Evolutionary conservation across 179 eudicot species (phyloP), one percentile per base, ranked within the genome.

Genomic region (Amaranthus tricolor): DNA sequence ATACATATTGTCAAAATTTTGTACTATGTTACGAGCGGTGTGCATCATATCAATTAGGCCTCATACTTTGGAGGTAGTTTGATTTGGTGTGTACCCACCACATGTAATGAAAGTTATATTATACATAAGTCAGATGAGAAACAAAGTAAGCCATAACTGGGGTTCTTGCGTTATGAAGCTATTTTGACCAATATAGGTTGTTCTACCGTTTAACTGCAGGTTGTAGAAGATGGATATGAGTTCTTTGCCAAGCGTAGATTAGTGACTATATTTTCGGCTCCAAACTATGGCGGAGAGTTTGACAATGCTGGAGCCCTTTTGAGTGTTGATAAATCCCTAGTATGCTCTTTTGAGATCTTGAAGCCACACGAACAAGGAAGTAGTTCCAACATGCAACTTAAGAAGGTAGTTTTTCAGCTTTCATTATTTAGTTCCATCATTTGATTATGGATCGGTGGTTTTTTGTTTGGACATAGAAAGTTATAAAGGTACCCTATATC

Each of bases 201-300:
- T 66, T 52, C 40, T 64, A 73, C 49, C 56, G n/a, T 62, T 20
- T 59, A 57, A 77, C n/a, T 84, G 68, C 84, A 91, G 96, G 96
- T 91, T 66, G 96, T 91, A 72, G 96, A 91, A 84, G 96, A 91
- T 74, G 96, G 96, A 6, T 91, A 91, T 52, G 94, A 91, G 66
- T 91, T 91, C 74, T 91, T 91, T 59, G 94, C 91, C 50, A 86
- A 85, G 74, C 79, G 94, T 79, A 86, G 87, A 81, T 78, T 91
- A 53, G 96, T 91, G 17, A 91, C 96, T 0, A 88, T 91, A 78
- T 91, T 91, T 81, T 91, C 96, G 54, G 96, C 96, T 67, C 96
- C 96, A 60, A 91, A 91, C 73, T 91, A 91, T 73, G 96, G 94
- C 7, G 96, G 96, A 13, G 96, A 91, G 77, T 91, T 91, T 57